Conservation (phyloP, 495 filamentous ascomycete species). For the Paragyromitra xinjiangensis region DNA sequence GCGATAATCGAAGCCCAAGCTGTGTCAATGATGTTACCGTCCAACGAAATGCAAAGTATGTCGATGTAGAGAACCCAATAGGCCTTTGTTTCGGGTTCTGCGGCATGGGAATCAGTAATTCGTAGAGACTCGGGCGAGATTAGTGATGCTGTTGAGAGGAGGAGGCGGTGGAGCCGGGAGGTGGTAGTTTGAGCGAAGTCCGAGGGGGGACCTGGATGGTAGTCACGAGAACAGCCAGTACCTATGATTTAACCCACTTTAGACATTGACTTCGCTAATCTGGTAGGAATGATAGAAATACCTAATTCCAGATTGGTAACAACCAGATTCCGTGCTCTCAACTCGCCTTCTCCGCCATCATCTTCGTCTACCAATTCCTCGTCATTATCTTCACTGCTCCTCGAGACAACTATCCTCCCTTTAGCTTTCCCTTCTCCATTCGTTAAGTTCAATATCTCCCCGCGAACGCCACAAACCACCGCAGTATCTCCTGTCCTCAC, state of each 20-base stretch:
- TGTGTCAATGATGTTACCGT: conserved; percentile 89
- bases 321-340: conserved; percentile 70
- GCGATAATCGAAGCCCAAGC: conserved; percentile 85
- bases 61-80: conserved; percentile 97
- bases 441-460: conserved; percentile 73
- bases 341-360: conserved; percentile 46
- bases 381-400: conserved; percentile 48
- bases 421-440: conserved; percentile 52
- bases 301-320: conserved; percentile 91
- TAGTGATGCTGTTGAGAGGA: conserved; percentile 71
- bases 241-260: conserved; percentile 39
- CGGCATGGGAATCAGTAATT: conserved; percentile 60
- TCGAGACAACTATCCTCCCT: conserved; percentile 57
- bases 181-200: conserved; percentile 82
- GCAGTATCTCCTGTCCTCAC: conserved; percentile 88
- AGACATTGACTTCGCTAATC: neutral
- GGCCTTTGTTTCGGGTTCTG: conserved; percentile 66
- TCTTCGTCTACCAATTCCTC: conserved; percentile 35
- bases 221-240: conserved; percentile 86
- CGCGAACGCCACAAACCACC: conserved; percentile 88
- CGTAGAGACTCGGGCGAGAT: conserved; percentile 60
- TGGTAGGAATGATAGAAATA: conserved; percentile 34
- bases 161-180: conserved; percentile 75
- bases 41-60: conserved; percentile 85
- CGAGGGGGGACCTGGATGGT: conserved; percentile 83